Percentiles rank a stretch among this genome's conserved stretches.
Evolutionary conservation across 495 filamentous ascomycete genomes (phyloP).

Genomic region (Lasiosphaeriaceae sp.): DNA sequence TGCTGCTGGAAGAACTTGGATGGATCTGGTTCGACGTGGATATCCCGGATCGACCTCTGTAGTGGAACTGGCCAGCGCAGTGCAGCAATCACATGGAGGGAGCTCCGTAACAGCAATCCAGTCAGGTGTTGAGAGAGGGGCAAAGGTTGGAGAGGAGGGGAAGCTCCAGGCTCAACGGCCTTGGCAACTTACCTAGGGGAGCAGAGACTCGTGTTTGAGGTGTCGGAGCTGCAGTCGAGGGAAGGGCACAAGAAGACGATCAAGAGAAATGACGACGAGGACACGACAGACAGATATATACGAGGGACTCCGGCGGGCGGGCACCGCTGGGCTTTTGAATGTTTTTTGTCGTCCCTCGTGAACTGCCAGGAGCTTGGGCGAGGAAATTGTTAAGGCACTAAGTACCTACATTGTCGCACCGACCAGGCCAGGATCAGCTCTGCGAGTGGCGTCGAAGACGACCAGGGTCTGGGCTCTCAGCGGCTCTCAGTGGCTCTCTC

Average conservation of each 20-base stretch:
- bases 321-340: slow-evolving; percentile 15
- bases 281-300: background rate
- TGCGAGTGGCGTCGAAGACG: slow-evolving; percentile 14
- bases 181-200: background rate
- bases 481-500: background rate
- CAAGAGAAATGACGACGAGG: slow-evolving; percentile 2
- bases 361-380: slow-evolving; percentile 4
- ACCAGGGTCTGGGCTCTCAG: slow-evolving; percentile 2
- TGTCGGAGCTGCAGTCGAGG: background rate
- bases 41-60: slow-evolving; percentile 14
- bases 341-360: slow-evolving; percentile 20
- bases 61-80: slow-evolving; percentile 14
- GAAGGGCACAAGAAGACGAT: background rate
- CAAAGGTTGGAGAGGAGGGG: background rate
- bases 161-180: background rate
- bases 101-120: background rate
- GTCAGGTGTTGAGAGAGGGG: background rate
- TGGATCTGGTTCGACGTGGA: slow-evolving; percentile 11
- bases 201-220: background rate
- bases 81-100: slow-evolving; percentile 19
- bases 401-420: slow-evolving; percentile 17
- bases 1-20: slow-evolving; percentile 5
- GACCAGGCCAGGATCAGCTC: slow-evolving; percentile 17
- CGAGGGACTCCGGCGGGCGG: background rate
- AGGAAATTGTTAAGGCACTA: slow-evolving; percentile 26